These are phyloP conservation scores for Metschnikowia borealis DNA, from an alignment of 805 yeast species.

Conservation along the genomic window DNA sequence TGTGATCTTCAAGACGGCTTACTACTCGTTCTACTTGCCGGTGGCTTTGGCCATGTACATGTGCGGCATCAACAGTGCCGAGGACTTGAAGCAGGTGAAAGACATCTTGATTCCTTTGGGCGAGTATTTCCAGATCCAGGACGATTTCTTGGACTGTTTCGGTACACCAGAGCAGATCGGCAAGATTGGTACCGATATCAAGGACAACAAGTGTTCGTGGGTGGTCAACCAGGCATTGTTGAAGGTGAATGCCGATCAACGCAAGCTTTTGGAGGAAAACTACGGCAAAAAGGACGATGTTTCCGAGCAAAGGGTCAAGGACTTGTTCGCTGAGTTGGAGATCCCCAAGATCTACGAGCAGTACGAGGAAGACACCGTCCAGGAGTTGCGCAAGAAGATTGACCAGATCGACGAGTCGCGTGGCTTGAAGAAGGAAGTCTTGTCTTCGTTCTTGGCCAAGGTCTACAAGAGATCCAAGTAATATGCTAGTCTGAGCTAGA, in stretches of 20 bases:
- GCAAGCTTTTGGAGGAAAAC: slow-evolving; percentile 75
- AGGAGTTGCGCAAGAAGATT: slow-evolving; percentile 60
- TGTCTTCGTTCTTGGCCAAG: slow-evolving; percentile 79
- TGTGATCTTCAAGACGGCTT: slow-evolving; percentile 95
- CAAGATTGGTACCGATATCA: slow-evolving; percentile 96
- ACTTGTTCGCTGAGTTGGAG: slow-evolving; percentile 68
- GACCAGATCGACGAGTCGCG: slow-evolving; percentile 78
- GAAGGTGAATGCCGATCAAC: slow-evolving; percentile 74
- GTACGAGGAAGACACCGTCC: slow-evolving; percentile 78
- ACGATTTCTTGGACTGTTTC: slow-evolving; percentile 93
- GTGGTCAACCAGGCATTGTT: slow-evolving; percentile 88
- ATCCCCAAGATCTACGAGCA: slow-evolving; percentile 67
- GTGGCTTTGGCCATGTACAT: slow-evolving; percentile 95
- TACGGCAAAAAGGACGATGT: slow-evolving; percentile 79
- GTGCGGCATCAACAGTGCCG: slow-evolving; percentile 68
- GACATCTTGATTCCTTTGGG: slow-evolving; percentile 92
- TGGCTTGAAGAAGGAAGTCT: slow-evolving; percentile 89
- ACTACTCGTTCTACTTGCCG: slow-evolving; percentile 94
- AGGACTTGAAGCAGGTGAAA: slow-evolving; percentile 81
- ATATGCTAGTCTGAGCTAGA: not conserved
- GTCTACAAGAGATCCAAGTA: slow-evolving; percentile 91
- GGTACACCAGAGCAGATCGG: slow-evolving; percentile 98
- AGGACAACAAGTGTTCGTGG: slow-evolving; percentile 99
- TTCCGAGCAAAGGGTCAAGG: slow-evolving; percentile 67
- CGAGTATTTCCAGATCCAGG: slow-evolving; percentile 98